Evolutionary conservation across 306 rosid species (phyloP), one percentile per base, ranked within the genome.

Genomic region (Gastrolobium bilobum): DNA sequence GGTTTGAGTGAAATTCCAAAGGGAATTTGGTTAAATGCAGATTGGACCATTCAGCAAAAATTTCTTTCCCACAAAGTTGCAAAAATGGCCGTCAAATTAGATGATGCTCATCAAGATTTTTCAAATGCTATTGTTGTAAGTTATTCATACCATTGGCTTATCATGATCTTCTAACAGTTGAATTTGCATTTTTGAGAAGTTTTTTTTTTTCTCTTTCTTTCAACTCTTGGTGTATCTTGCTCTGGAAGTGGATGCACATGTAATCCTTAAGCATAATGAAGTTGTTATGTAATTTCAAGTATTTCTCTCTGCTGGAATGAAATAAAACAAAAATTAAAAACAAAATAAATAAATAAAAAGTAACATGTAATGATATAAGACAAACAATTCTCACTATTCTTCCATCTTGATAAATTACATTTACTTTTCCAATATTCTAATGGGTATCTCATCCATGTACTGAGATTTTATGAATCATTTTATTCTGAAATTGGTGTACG

Each of bases 1-100:
- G 97, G 99, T 58, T 82, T 92, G 93, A 91, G 93, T 87, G 99
- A 94, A 90, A 94, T 94, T 85, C 99, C 97, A 35, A 92, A 84
- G 78, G 87, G 88, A 43, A 88, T 91, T 67, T 94, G 99, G 99
- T 87, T 78, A 51, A 89, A 84, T 85, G 90, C 99, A 8, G 91
- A 91, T 69, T 92, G 99, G 99, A 84, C 68, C 73, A 85, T 82
- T 10, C 92, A 94, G 76, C 97, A 91, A 69, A 94, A 83, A 79
- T 84, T 92, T 87, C 90, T 92, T 76, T 91, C 97, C 33, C 99
- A 92, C 79, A 87, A 87, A 82, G 91, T 94, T 84, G 93, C 99
- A 34, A 91, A 94, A 87, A 91, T 92, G 95, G 97, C 99, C 6
- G 93, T 94, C 81, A 95, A 89, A 83, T 90, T 94, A 77, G 99